Evolutionary conservation across 2,329 filamentous ascomycete species (phyloP), one percentile per base, ranked within the genome.

Genomic region (Corinectria fuckeliana): DNA sequence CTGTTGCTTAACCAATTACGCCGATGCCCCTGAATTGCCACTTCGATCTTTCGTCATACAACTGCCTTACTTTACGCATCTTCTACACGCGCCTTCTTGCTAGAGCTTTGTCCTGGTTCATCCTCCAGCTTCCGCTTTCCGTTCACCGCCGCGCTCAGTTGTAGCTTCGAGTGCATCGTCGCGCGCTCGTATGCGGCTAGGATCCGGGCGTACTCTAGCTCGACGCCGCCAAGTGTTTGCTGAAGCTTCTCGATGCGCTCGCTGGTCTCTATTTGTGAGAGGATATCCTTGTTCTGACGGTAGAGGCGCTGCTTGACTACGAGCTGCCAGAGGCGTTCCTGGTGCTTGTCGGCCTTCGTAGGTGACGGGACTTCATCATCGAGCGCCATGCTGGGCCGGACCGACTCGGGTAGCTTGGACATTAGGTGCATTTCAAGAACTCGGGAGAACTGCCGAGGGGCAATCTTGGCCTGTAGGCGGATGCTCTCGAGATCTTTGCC

Each of bases 271-370:
- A 94, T 77, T 74, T 93, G 88, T 34, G 85, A 83, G 11, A 96
- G 80, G 2, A 85, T 76, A 66, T 93, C 89, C 57, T 83, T 84
- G 70, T 95, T 94, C 68, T 92, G 90, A 42, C 85, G 82, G 72
- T 91, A 93, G 4, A 96, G 79, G 32, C 92, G 81, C 69, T 91
- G 85, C 77, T 95, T 95, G n/a, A 89, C 86, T 39, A 91, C 80
- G 21, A 94, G 75, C 26, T 88, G 81, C 90, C 91, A 96, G 42
- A 92, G 82, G 62, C 82, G 85, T 72, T 90, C 91, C 50, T 84
- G 80, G 23, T 88, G 82, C 65, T 87, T 82, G 64, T 90, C 83
- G 42, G 80, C 80, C 56, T 83, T 82, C 3, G 82, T 83, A 1
- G 83, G 68, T 13, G 69, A 75, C 72, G 68, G 78, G 69, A 62